Conservation (phyloP, 306 rosid genomes). For the Casuarina glauca region DNA sequence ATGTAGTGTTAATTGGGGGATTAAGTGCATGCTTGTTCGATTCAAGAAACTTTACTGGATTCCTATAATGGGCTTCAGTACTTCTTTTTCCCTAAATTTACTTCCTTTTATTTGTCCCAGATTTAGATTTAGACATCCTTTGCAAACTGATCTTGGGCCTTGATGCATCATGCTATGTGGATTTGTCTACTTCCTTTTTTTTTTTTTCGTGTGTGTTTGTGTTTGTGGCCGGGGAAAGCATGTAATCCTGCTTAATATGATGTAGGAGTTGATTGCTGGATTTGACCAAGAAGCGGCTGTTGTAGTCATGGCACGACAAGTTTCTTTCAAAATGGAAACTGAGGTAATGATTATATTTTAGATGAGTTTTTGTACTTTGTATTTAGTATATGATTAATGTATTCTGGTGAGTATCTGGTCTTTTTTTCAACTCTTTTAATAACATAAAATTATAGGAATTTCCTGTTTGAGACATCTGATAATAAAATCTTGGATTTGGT, state of each 20-base stretch:
- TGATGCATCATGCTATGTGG: no score
- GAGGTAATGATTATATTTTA: constrained; percentile 56
- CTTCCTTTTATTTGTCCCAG: not conserved
- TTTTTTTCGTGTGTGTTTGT: no score
- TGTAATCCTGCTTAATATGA: constrained; percentile 20
- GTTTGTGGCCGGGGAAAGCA: not conserved
- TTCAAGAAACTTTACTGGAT: no score
- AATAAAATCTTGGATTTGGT: not conserved
- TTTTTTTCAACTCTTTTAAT: not conserved
- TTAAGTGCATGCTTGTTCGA: no score
- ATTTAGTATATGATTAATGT: constrained; percentile 10
- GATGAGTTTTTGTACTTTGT: constrained; percentile 5
- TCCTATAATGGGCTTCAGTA: not conserved
- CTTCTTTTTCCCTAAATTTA: not conserved
- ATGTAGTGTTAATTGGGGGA: no score
- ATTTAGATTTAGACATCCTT: not conserved
- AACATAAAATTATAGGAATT: not conserved
- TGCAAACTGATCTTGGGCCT: no score
- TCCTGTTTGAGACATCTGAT: not conserved
- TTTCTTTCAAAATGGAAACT: constrained; percentile 95
- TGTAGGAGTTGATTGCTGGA: constrained; percentile 91
- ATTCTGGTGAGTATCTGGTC: not conserved
- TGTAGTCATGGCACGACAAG: constrained; percentile 93
- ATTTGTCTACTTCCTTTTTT: not conserved
- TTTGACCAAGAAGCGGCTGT: constrained; percentile 99